Base-by-base conservation (phyloP, 441 rosid genomes). In the Adansonia rubrostipa region DNA sequence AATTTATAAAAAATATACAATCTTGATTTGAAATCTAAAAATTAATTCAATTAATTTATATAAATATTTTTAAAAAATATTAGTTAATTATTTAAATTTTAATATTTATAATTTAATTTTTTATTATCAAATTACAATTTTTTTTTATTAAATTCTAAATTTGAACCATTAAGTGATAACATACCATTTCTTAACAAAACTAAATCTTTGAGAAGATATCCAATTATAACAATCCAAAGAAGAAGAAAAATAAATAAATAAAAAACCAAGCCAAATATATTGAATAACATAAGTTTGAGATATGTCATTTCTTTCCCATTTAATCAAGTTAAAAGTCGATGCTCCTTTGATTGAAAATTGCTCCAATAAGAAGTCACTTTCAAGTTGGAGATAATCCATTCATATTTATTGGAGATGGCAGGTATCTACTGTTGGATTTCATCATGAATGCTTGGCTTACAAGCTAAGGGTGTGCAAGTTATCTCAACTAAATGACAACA, bases 381-480 rank as follows among this genome's bases (percentile, higher is more conserved):
- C 15, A 22, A 47, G 56, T 68, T 19, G 54, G 53, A 10, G 20
- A 10, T 33, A 10, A 11, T 5, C 58, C 13, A 14, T 0, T 2
- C 3, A 3, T 71, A 51, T 51, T 24, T 51, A 51, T 13, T 24
- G 44, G 20, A 70, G 73, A 19, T 10, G 72, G 5, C 4, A 67
- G 36, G 36, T 45, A 48, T 22, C 58, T n/a, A 22, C 7, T 22
- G 22, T 50, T 48, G 3, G 44, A 50, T 24, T 11, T 50, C 10
- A 24, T 28, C 22, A 33, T 54, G 62, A 56, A 56, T 36, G 64
- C 33, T 72, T 72, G 15, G 51, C 63, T 72, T 56, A 17, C n/a
- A 17, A 56, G 64, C 17, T 20, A 56, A 72, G 33, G 15, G 0
- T 68, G 48, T 33, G 48, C 36, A 56, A 53, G 36, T 51, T 33